Evolutionary conservation across 345 rosid genomes (phyloP).

Genomic region (Ceriops tagal): DNA sequence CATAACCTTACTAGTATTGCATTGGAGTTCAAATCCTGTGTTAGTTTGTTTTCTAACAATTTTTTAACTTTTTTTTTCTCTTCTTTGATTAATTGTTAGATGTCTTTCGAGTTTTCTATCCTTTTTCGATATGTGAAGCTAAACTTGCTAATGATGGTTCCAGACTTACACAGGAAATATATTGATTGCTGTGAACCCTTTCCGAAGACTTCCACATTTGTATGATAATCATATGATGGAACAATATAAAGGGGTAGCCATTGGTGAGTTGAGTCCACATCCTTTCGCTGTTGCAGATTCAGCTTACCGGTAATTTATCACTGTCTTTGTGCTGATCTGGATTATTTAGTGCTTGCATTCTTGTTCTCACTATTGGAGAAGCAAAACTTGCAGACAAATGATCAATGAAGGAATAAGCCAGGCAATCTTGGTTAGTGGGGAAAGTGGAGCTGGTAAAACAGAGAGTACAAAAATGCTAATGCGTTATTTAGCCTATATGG

Average conservation of each 20-base stretch:
- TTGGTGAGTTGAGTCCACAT: constrained; percentile 95
- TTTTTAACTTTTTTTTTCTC: background rate
- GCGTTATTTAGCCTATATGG: constrained; percentile 97
- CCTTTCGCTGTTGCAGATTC: constrained; percentile 98
- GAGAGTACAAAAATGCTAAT: constrained; percentile 96
- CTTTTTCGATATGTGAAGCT: background rate
- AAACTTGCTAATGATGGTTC: constrained; percentile 22
- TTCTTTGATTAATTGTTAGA: background rate
- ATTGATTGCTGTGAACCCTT: constrained; percentile 97
- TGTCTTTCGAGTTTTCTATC: background rate
- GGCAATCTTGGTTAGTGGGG: constrained; percentile 94
- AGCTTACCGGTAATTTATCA: constrained; percentile 68
- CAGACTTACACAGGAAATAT: constrained; percentile 96
- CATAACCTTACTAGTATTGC: too few relatives aligned
- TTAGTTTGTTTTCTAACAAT: background rate
- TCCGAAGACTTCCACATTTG: constrained; percentile 83
- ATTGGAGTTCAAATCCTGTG: too few relatives aligned
- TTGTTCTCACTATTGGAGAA: background rate
- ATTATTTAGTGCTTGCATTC: constrained; percentile 14
- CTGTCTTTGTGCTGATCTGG: constrained; percentile 2
- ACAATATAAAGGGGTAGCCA: constrained; percentile 85
- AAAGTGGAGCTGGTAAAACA: constrained; percentile 99
- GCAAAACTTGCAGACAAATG: constrained; percentile 62
- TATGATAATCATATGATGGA: constrained; percentile 91
- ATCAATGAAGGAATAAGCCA: constrained; percentile 80